Base-by-base conservation (phyloP, 2,329 filamentous ascomycete genomes). In the Alternaria sp. region DNA sequence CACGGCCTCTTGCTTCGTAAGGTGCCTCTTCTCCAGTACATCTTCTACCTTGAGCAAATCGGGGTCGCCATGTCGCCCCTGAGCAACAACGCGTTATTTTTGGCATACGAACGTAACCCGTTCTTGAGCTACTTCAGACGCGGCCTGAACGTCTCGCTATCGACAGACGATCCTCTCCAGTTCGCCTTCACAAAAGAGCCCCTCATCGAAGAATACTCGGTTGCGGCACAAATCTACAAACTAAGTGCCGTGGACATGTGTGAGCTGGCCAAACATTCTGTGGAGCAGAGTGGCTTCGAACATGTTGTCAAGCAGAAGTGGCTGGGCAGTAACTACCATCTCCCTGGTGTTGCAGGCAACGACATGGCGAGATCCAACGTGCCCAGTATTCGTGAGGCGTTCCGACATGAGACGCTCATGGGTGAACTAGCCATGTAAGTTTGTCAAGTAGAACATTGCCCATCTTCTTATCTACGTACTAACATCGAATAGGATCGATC, bases 1-100 rank as follows among this genome's bases (percentile, higher is more conserved):
- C 95, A 99, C 74, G 95, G 95, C 21, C 85, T 99, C 54, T 81
- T 97, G 54, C 85, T 99, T 37, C 90, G 95, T 62, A 99, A 99
- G 76, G 93, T 98, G 3, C 95, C 95, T 2, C 80, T 99, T 60
- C 80, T 99, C 54, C 95, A 99, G 78, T 99, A 99, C 78, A 88
- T 98, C 50, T 99, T 97, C 80, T 99, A 99, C 72, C 86, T 99
- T 21, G 93, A 99, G 73, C 94, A 98, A 74, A 97, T 99, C 62
- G 95, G 95, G 57, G 95, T 99, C 63, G 95, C 95, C 61, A 99
- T 99, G 95, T 98, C 94, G n/a, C 95, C 95, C 2, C 84, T 99
- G 44, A 97, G 93, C 78, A 99, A 99, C 81, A 99, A 99, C 70
- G 95, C 95, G 0, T 81, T 99, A 31, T 99, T 99, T 80, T 81